phyloP scores from a whole-genome alignment of 176 grass and related monocot species.

The Musa itinerans region DNA sequence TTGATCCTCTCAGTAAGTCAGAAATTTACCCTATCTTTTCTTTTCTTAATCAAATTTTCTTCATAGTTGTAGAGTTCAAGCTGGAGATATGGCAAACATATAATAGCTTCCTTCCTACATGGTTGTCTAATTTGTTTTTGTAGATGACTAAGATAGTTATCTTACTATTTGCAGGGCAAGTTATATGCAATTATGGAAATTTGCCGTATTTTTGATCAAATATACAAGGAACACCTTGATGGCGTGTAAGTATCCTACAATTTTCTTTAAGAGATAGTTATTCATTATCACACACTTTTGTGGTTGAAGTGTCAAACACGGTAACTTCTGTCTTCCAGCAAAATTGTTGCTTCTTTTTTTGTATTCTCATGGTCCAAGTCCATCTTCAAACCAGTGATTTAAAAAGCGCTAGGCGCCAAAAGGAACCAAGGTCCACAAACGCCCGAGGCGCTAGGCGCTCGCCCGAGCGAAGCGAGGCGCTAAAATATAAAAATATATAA shows the following conservation, averaged over 20 bases:
- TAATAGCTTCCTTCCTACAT: neutral
- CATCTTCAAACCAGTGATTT: no score
- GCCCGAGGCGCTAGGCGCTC: no score
- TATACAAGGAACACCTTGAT: slow-evolving; percentile 20
- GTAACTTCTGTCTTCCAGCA: no score
- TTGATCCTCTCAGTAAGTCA: no score
- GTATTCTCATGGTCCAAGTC: neutral
- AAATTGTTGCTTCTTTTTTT: neutral
- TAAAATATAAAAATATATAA: no score
- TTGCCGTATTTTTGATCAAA: slow-evolving; percentile 13
- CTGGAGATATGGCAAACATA: neutral
- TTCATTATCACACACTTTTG: neutral
- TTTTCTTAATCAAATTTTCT: neutral
- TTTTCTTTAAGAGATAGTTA: neutral
- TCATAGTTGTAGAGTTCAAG: neutral
- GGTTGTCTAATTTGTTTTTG: neutral
- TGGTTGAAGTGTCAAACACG: no score
- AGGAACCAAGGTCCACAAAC: no score
- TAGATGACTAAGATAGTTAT: neutral
- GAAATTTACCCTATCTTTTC: neutral
- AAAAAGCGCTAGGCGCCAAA: no score
- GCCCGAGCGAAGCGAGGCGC: no score
- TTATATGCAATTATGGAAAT: slow-evolving; percentile 22
- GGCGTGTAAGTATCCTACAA: neutral
- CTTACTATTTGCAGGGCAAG: slow-evolving; percentile 14